Evolutionary conservation across 164 flowering plant genomes (phyloP), one percentile per base, ranked within the genome.

Genomic region (Paratinospora sagittata): DNA sequence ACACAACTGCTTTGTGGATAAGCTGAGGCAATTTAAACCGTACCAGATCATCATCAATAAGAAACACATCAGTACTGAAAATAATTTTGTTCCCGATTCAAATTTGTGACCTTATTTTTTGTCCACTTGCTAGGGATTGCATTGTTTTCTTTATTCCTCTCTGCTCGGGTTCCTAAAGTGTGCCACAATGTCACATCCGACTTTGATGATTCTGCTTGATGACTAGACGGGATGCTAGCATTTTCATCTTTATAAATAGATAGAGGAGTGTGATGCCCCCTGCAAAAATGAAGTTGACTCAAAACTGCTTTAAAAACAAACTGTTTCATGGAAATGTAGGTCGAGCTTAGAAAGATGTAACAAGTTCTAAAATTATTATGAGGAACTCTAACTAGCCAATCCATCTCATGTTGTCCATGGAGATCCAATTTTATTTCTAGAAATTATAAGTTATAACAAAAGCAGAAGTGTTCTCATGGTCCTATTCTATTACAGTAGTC

Each of bases 121-220:
- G 86, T 85, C 98, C 98, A 95, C 78, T 92, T 95, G 66, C 90
- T 36, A 78, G 96, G 90, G 23, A 87, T 66, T 21, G 86, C 84
- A 73, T 72, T 79, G 55, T 95, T 95, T 79, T 95, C 98, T 81
- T 95, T 95, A 72, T 92, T 91, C 79, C 97, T 84, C 65, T 92
- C 96, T 13, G 79, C 81, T 76, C 84, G 85, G 74, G 83, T 78
- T 71, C 96, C 97, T 64, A 95, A 87, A 66, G 69, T 79, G 33
- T 66, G 72, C 98, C 98, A 92, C 0, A 84, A 37, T 23, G 76
- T 84, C 27, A 47, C 21, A 39, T 78, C 84, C 45, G 77, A 41
- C 80, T 84, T 85, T 36, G 81, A 52, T 17, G 69, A 37, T 52
- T 80, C 88, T 19, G 76, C 47, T 39, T 76, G 86, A 72, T 79